Evolutionary conservation across 371 early-diverging fungal genomes (phyloP), one percentile per base, ranked within the genome.

Genomic region (Lichtheimia ramosa): DNA sequence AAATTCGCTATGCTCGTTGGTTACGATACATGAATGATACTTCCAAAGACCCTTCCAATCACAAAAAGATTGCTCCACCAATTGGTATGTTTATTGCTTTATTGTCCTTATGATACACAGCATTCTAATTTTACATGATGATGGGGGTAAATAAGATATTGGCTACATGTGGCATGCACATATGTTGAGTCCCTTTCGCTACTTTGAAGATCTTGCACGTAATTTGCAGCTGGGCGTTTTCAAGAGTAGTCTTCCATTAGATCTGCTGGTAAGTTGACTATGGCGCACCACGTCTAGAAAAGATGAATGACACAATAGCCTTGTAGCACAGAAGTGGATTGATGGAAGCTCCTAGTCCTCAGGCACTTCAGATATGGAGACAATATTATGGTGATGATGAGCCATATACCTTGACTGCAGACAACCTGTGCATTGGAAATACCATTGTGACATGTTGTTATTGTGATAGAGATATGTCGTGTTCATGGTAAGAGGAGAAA

Each of bases 101-200:
- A 3, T 2, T 48, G 16, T 24, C 10, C n/a, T n/a, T n/a, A n/a
- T n/a, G n/a, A n/a, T n/a, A n/a, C n/a, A n/a, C n/a, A n/a, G n/a
- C n/a, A n/a, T n/a, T n/a, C n/a, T n/a, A n/a, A n/a, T n/a, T n/a
- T n/a, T n/a, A n/a, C n/a, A n/a, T n/a, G n/a, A n/a, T n/a, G n/a
- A n/a, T n/a, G n/a, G n/a, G n/a, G n/a, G n/a, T n/a, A n/a, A n/a
- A n/a, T n/a, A 20, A 76, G 77, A 77, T 71, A 61, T 77, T 34
- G 74, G 71, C 5, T 56, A 68, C 50, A 63, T 77, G 59, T 77
- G 77, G 77, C 73, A 68, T 48, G 69, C 73, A 10, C 77, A 77
- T 28, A 71, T 73, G 74, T 46, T 77, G 27, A 64, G 69, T 5
- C 77, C 77, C 0, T 77, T 66, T 41, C 71, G 71, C n/a, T 77